Conservation (phyloP, 768 basidiomycete genomes). For the Tricholoma furcatifolium region DNA sequence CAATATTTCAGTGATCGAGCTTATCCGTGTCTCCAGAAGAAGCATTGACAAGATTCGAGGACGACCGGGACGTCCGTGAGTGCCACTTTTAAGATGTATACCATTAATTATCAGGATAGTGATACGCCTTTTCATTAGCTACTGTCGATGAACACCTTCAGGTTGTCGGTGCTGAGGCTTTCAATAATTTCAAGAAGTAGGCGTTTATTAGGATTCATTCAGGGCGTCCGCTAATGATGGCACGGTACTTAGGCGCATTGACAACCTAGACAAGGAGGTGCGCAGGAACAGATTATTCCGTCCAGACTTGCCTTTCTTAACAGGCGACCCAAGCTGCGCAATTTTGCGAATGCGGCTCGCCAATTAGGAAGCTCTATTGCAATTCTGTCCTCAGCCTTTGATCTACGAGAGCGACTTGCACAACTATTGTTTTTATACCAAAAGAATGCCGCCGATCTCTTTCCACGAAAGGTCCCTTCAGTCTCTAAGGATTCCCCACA, state of each 20-base stretch:
- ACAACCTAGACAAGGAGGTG: constrained; percentile 66
- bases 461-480: constrained; percentile 60
- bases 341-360: constrained; percentile 74
- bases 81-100: constrained; percentile 19
- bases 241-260: constrained; percentile 48
- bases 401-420: constrained; percentile 66
- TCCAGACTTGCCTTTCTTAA: background rate
- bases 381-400: constrained; percentile 71
- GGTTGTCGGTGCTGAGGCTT: constrained; percentile 61
- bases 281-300: constrained; percentile 3
- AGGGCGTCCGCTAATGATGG: background rate
- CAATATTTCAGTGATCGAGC: background rate
- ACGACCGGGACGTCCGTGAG: constrained; percentile 67
- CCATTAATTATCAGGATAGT: background rate
- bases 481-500: constrained; percentile 34
- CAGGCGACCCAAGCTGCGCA: constrained; percentile 49
- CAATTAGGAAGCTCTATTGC: constrained; percentile 78
- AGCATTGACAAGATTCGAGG: constrained; percentile 51
- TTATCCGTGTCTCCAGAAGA: constrained; percentile 23
- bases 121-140: constrained; percentile 31
- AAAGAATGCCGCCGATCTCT: constrained; percentile 76
- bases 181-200: constrained; percentile 62
- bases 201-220: constrained; percentile 13
- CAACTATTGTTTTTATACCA: constrained; percentile 71
- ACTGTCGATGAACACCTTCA: constrained; percentile 72